Evolutionary conservation across 2,329 filamentous ascomycete species (phyloP), one percentile per base, ranked within the genome.

Genomic region (Calonectria ilicicola): DNA sequence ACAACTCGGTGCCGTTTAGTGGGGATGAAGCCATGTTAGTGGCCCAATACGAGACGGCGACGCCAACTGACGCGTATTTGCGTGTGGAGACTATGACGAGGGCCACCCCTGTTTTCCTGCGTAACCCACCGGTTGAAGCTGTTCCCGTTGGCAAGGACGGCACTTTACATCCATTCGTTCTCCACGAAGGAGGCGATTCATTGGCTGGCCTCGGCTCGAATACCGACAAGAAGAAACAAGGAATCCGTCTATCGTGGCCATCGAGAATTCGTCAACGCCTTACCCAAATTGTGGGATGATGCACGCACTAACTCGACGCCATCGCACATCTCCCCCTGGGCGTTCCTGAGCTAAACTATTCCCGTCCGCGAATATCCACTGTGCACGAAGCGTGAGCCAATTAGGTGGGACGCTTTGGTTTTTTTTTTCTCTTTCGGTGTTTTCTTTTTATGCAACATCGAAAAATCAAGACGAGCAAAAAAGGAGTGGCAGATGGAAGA

Each of bases 1-100:
- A 29, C 29, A 66, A 27, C 46, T 38, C 63, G 63, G 46, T 38
- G 42, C 53, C 32, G 53, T 38, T 23, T 14, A 26, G 17, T 29
- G 63, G 21, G 47, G 63, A 66, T 66, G 63, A 66, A 66, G 63
- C 63, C 63, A 66, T 62, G 15, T 60, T 27, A 60, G 53, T 40
- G 53, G 53, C 32, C 44, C 53, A 60, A 60, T 60, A 60, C 53
- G 53, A 38, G 53, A 40, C 32, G 53, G 38, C 53, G 53, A 60
- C 53, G 53, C 53, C 53, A 17, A 23, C 53, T 35, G 53, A 60
- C 53, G 53, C 53, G 53, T 60, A 60, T 40, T 60, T 15, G 53
- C 21, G 4, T 60, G 53, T 60, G 53, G 53, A 26, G 53, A 19
- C 21, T 6, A 1, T 21, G 10, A 15, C 53, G 15, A 60, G 53